A percentile compares a stretch with the other conserved stretches of the same genome.
Conservation (phyloP, 768 basidiomycete species). For the Trichaptum fuscoviolaceum region DNA sequence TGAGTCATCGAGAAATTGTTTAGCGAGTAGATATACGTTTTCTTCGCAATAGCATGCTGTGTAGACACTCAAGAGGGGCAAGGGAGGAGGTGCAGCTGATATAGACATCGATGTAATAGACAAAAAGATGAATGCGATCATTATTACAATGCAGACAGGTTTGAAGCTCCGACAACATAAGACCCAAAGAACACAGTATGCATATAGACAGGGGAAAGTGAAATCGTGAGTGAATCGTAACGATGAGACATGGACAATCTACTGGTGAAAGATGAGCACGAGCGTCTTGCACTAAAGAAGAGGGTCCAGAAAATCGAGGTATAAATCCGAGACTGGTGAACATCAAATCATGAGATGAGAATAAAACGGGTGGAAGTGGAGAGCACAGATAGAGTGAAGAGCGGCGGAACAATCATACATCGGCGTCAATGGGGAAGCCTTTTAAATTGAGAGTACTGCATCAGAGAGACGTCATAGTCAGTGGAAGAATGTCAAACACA, state of each 20-base stretch:
- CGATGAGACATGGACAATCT: background rate
- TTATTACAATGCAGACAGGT: background rate
- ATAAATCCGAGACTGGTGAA: background rate
- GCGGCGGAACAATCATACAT: background rate
- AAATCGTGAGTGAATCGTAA: background rate
- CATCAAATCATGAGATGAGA: background rate
- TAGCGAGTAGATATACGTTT: slow-evolving; percentile 58
- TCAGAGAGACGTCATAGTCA: background rate
- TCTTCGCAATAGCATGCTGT: slow-evolving; percentile 70
- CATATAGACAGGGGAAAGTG: background rate
- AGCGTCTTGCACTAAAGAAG: background rate
- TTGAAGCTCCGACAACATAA: background rate
- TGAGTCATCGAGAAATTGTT: slow-evolving; percentile 32
- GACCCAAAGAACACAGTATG: background rate
- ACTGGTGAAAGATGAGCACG: background rate
- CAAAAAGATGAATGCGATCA: background rate
- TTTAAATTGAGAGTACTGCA: background rate
- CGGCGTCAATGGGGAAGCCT: background rate
- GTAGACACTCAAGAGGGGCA: slow-evolving; percentile 41
- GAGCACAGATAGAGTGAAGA: background rate
- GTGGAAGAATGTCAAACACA: background rate
- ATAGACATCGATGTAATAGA: background rate
- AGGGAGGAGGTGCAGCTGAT: slow-evolving; percentile 15
- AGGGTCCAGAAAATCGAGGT: background rate
- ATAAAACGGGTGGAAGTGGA: background rate